Evolutionary conservation across 345 rosid genomes (phyloP).

Genomic region (Orychophragmus violaceus): DNA sequence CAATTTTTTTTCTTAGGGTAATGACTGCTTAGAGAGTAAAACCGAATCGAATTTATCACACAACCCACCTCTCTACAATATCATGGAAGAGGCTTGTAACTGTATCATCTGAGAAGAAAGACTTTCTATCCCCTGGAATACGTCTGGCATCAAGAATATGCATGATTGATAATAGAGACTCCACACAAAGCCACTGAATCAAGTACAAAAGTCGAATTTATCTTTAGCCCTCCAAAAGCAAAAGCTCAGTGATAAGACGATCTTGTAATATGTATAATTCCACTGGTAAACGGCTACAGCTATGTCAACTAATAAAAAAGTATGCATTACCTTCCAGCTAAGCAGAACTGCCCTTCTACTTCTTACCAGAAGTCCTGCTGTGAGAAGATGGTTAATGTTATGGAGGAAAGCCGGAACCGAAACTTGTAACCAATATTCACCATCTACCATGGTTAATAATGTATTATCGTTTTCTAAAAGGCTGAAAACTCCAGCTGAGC

Average conservation of each 20-base stretch:
- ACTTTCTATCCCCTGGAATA: slow-evolving; percentile 32
- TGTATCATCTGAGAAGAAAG: slow-evolving; percentile 60
- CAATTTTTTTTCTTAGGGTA: no score
- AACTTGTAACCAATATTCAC: slow-evolving; percentile 48
- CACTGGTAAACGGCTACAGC: slow-evolving; percentile 1
- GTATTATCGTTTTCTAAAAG: slow-evolving; percentile 40
- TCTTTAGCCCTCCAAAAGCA: neutral
- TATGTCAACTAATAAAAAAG: neutral
- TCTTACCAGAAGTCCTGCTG: slow-evolving; percentile 60
- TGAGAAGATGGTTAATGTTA: slow-evolving; percentile 65
- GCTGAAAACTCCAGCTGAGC: slow-evolving; percentile 49
- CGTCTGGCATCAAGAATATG: slow-evolving; percentile 44
- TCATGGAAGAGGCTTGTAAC: slow-evolving; percentile 53
- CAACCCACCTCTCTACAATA: slow-evolving; percentile 70
- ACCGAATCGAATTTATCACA: neutral
- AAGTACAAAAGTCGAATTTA: slow-evolving; percentile 7
- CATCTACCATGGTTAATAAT: slow-evolving; percentile 34
- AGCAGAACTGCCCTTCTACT: slow-evolving; percentile 71
- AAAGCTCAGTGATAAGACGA: neutral
- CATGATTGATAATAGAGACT: slow-evolving; percentile 63
- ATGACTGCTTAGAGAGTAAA: neutral
- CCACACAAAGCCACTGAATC: slow-evolving; percentile 80
- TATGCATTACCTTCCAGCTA: slow-evolving; percentile 70
- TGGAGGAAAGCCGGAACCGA: slow-evolving; percentile 62
- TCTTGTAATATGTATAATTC: neutral